These are phyloP conservation scores for Hypericum androsaemum DNA, from an alignment of 345 rosid species.

Conservation along the genomic window DNA sequence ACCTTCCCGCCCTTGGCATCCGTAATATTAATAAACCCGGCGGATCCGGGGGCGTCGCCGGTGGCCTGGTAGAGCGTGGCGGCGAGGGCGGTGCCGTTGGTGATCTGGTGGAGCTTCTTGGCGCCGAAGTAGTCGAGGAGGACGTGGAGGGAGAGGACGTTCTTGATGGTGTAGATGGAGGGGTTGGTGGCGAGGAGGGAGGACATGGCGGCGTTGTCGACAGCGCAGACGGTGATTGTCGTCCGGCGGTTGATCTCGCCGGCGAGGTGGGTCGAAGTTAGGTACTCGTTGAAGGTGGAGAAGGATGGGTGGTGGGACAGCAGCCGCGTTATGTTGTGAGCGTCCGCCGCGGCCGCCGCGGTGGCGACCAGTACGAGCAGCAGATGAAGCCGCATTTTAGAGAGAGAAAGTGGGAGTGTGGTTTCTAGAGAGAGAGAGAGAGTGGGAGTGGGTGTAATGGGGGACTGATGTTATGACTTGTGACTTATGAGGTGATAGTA, in stretches of 20 bases:
- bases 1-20: conserved; percentile 80
- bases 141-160: conserved; percentile 57
- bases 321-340: conserved; percentile 37
- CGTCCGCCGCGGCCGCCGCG: conserved; percentile 45
- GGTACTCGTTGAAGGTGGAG: conserved; percentile 65
- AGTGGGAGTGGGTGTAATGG: no score
- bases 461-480: no score
- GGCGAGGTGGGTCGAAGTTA: conserved; percentile 61
- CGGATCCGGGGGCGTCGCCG: conserved; percentile 74
- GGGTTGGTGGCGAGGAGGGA: conserved; percentile 52
- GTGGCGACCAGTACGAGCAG: not conserved
- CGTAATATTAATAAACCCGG: conserved; percentile 82
- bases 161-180: conserved; percentile 69
- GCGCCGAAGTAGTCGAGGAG: conserved; percentile 83
- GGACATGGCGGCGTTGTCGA: conserved; percentile 74
- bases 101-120: conserved; percentile 63
- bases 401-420: no score
- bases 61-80: conserved; percentile 94
- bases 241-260: conserved; percentile 86
- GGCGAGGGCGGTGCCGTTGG: conserved; percentile 58
- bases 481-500: no score
- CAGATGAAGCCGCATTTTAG: no score
- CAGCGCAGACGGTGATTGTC: conserved; percentile 67
- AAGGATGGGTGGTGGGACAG: conserved; percentile 56
- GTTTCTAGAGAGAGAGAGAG: no score